A percentile compares a stretch with the other conserved stretches of the same genome.
Conservation (phyloP, 2,329 filamentous ascomycete genomes). For the Parafenestella ontariensis region DNA sequence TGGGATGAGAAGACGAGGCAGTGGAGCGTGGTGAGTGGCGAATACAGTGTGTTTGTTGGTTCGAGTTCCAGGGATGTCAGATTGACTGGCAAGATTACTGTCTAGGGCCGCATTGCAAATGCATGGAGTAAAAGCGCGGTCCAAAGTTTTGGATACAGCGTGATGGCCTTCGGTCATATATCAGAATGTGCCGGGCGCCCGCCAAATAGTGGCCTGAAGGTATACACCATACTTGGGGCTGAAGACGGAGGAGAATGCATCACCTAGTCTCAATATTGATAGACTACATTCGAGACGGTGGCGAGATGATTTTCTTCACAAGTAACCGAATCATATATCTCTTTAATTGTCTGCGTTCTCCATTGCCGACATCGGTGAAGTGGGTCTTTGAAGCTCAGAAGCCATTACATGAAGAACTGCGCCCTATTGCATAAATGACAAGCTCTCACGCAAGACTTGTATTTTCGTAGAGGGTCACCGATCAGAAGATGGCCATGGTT, state of each 20-base stretch:
- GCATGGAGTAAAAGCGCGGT: too few relatives aligned
- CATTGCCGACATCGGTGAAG: not conserved
- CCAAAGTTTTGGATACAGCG: too few relatives aligned
- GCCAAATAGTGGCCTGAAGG: too few relatives aligned
- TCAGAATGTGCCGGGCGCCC: too few relatives aligned
- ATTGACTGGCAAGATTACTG: conserved; percentile 42
- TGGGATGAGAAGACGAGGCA: conserved; percentile 43
- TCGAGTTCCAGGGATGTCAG: conserved; percentile 47
- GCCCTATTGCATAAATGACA: not conserved
- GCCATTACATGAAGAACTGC: not conserved
- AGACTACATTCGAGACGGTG: not conserved
- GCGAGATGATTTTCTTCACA: too few relatives aligned
- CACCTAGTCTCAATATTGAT: too few relatives aligned
- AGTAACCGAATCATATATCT: not conserved
- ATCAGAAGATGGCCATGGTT: not conserved
- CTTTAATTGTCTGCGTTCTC: not conserved
- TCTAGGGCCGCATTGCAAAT: conserved; percentile 23
- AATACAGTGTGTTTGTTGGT: conserved; percentile 43
- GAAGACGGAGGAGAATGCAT: too few relatives aligned
- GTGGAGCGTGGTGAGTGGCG: conserved; percentile 46
- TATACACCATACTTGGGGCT: too few relatives aligned
- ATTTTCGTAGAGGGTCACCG: not conserved
- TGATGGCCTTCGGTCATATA: too few relatives aligned
- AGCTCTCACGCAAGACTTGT: not conserved
- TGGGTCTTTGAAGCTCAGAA: not conserved